Conservation (phyloP, 2,329 filamentous ascomycete genomes). For the Aspergillus sergii region DNA sequence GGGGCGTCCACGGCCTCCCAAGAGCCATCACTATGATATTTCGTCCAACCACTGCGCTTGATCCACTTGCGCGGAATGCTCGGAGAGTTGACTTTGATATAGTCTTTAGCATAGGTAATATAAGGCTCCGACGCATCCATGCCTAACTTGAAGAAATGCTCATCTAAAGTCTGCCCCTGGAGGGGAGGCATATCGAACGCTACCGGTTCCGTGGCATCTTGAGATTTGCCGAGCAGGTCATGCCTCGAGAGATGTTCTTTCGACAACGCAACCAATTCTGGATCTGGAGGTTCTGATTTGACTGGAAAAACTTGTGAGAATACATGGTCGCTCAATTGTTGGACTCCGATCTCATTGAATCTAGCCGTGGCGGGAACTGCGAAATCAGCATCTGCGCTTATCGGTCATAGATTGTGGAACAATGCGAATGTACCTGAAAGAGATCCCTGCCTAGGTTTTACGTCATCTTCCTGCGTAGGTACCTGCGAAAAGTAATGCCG, state of each 20-base stretch:
- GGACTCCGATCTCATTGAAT: slow-evolving; percentile 91
- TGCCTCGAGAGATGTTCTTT: slow-evolving; percentile 81
- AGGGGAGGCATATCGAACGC: slow-evolving; percentile 82
- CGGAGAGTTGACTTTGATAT: slow-evolving; percentile 63
- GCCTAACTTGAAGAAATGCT: slow-evolving; percentile 90
- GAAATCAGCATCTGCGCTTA: slow-evolving; percentile 18
- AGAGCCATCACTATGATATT: slow-evolving; percentile 75
- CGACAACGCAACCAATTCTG: slow-evolving; percentile 76
- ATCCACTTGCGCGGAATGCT: slow-evolving; percentile 73
- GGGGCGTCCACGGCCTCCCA: slow-evolving; percentile 75
- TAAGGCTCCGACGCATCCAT: slow-evolving; percentile 86
- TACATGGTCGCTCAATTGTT: slow-evolving; percentile 84
- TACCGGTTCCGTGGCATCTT: slow-evolving; percentile 72
- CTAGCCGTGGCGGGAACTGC: slow-evolving; percentile 58
- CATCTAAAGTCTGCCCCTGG: slow-evolving; percentile 80
- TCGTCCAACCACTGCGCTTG: slow-evolving; percentile 86
- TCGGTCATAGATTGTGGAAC: neutral
- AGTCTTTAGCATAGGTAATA: slow-evolving; percentile 72
- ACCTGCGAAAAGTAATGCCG: slow-evolving; percentile 18
- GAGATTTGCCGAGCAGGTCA: slow-evolving; percentile 87
- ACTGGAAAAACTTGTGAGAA: slow-evolving; percentile 79
- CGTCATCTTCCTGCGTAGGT: slow-evolving; percentile 14
- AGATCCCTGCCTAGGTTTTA: slow-evolving; percentile 15
- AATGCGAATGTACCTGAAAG: slow-evolving; percentile 31
- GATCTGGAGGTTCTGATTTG: slow-evolving; percentile 56